phyloP scores from a whole-genome alignment of 352 stramenopile genomes.

The Aphanomyces astaci region DNA sequence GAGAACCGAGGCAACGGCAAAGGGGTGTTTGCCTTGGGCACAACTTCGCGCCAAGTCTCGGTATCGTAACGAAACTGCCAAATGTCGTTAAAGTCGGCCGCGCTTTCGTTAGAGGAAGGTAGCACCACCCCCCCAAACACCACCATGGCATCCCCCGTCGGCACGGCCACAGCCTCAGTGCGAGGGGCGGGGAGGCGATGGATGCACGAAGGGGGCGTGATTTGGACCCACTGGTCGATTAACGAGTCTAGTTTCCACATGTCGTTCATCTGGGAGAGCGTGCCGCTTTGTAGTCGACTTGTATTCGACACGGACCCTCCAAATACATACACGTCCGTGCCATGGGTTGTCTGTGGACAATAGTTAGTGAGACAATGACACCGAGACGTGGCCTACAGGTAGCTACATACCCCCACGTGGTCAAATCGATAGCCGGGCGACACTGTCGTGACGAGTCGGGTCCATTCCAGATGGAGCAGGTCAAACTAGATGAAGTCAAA shows the following conservation, averaged over 20 bases:
- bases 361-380: neutral
- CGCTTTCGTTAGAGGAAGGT: neutral
- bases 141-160: neutral
- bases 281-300: no score
- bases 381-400: slow-evolving; percentile 10
- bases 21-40: no score
- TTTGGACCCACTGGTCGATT: neutral
- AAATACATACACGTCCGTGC: no score
- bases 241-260: neutral
- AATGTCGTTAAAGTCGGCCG: slow-evolving; percentile 5
- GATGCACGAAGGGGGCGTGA: no score
- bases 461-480: neutral
- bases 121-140: slow-evolving; percentile 6
- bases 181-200: neutral
- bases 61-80: slow-evolving; percentile 12
- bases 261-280: no score
- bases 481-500: slow-evolving; percentile 18
- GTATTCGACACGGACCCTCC: no score
- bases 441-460: neutral
- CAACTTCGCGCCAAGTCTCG: slow-evolving; percentile 1
- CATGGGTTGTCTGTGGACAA: neutral
- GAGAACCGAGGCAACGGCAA: slow-evolving; percentile 8
- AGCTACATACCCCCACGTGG: neutral
- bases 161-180: slow-evolving; percentile 5
- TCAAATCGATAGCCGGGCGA: neutral